Conservation (phyloP, 1,139 yeast species). For the Magnusiomyces paraingens region DNA sequence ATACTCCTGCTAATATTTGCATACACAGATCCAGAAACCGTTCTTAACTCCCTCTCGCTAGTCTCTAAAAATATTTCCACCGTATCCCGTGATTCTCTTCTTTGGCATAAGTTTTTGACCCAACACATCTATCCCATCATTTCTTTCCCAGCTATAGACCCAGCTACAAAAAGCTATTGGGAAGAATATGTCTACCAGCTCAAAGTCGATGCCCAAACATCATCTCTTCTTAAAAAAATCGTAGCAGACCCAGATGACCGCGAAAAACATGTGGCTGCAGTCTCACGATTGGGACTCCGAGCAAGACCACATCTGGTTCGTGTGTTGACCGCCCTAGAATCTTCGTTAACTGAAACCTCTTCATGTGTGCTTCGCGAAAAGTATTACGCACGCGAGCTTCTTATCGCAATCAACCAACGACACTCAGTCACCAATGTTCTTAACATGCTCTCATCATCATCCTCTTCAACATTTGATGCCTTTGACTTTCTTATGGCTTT, state of each 20-base stretch:
- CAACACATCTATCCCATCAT: neutral
- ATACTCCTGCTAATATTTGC: neutral
- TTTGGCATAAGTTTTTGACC: neutral
- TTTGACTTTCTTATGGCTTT: conserved; percentile 10
- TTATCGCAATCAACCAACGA: conserved; percentile 9
- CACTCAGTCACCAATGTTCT: conserved; percentile 2
- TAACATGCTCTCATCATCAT: conserved; percentile 3
- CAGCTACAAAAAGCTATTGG: neutral
- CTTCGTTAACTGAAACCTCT: neutral
- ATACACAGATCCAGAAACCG: neutral
- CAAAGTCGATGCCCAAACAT: neutral
- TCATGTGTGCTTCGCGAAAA: conserved; percentile 2
- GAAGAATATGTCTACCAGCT: conserved; percentile 2
- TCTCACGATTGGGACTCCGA: conserved; percentile 3
- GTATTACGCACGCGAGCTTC: conserved; percentile 10
- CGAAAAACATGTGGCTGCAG: neutral
- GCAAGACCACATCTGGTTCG: neutral
- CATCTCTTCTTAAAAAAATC: neutral
- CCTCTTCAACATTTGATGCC: conserved; percentile 5
- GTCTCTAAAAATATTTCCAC: neutral
- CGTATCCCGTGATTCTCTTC: neutral
- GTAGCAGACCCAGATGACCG: neutral
- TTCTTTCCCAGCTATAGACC: neutral
- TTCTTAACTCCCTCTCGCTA: conserved; percentile 1
- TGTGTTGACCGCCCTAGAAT: neutral